phyloP scores from a whole-genome alignment of 1,139 yeast species.

The Suhomyces wounanorum region DNA sequence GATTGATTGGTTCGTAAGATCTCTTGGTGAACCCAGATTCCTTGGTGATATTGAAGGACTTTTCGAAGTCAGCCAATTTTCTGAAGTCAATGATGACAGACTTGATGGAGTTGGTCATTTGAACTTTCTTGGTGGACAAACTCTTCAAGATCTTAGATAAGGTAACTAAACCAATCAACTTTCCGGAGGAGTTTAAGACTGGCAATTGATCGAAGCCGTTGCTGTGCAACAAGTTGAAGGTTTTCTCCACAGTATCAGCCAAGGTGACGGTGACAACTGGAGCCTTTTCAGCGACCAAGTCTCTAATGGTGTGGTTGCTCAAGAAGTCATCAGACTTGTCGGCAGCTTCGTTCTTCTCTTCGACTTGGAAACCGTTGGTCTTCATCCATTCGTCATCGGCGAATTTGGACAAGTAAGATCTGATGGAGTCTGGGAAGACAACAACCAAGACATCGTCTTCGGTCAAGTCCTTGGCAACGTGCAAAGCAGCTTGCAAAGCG shows the following conservation, averaged over 20 bases:
- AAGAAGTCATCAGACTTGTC: conserved; percentile 56
- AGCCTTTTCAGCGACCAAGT: conserved; percentile 63
- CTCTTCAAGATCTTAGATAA: conserved; percentile 71
- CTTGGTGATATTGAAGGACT: conserved; percentile 64
- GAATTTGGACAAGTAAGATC: conserved; percentile 85
- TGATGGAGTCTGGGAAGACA: conserved; percentile 83
- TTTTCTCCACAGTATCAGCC: conserved; percentile 62
- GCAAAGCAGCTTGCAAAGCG: conserved; percentile 79
- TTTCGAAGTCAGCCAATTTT: conserved; percentile 67
- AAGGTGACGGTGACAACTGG: conserved; percentile 79
- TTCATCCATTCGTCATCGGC: conserved; percentile 94
- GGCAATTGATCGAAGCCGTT: conserved; percentile 89
- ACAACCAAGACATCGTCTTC: conserved; percentile 79
- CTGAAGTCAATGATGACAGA: conserved; percentile 74
- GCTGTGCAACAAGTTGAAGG: conserved; percentile 69
- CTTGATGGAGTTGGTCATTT: conserved; percentile 60
- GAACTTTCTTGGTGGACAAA: conserved; percentile 63
- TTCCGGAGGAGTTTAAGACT: conserved; percentile 60
- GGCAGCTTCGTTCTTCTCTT: conserved; percentile 46
- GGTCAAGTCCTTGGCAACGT: conserved; percentile 67
- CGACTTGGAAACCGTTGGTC: conserved; percentile 67
- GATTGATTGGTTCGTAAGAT: conserved; percentile 67
- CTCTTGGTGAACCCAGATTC: conserved; percentile 63
- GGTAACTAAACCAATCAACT: conserved; percentile 76
- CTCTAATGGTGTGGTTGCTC: conserved; percentile 54